These are phyloP conservation scores for Rauvolfia tetraphylla DNA, from an alignment of 257 asterid genomes.

Conservation along the genomic window DNA sequence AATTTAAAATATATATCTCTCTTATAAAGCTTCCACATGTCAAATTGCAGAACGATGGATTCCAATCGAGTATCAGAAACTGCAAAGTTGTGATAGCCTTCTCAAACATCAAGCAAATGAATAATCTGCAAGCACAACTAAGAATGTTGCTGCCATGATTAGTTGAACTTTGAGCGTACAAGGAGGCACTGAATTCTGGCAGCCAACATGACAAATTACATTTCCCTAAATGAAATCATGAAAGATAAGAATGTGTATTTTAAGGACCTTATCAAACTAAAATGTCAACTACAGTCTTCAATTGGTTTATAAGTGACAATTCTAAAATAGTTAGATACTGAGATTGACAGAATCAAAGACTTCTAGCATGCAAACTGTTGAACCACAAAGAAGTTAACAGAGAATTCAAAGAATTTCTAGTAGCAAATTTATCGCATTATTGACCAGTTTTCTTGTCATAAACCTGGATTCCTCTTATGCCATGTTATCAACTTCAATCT, in stretches of 20 bases:
- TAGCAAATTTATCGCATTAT: not conserved
- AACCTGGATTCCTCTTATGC: not conserved
- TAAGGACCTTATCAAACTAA: not conserved
- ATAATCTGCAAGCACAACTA: not conserved
- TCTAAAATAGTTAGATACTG: not conserved
- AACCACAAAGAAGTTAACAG: not conserved
- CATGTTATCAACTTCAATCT: not conserved
- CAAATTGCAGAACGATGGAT: not conserved
- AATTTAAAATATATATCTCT: not conserved
- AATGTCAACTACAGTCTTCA: not conserved
- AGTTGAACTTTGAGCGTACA: not conserved
- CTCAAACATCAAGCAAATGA: not conserved
- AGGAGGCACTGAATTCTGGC: not conserved
- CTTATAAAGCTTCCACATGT: not conserved
- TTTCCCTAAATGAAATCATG: not conserved
- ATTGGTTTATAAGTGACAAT: not conserved
- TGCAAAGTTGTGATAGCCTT: not conserved
- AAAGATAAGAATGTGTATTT: not conserved
- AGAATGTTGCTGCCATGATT: not conserved
- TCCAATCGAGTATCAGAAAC: not conserved
- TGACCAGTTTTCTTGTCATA: not conserved
- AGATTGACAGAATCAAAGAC: not conserved
- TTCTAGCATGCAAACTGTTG: not conserved
- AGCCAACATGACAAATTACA: not conserved
- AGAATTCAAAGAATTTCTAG: not conserved